phyloP scores from a whole-genome alignment of 2,329 filamentous ascomycete species.

The Verticillium zaregamsianum region DNA sequence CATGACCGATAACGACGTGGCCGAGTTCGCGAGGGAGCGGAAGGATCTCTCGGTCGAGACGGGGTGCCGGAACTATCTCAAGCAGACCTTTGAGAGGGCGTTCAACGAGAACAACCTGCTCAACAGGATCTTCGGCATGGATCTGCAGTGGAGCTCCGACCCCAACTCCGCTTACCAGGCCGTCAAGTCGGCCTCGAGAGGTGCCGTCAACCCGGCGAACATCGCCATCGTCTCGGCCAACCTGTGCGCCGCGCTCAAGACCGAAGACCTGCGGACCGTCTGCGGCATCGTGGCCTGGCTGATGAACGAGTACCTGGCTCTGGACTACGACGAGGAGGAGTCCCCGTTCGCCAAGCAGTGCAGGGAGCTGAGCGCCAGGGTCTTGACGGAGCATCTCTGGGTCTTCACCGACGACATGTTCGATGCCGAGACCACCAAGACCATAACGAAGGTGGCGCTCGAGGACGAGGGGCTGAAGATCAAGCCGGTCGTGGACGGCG shows the following conservation, averaged over 20 bases:
- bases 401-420: conserved; percentile 50
- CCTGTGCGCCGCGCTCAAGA: conserved; percentile 44
- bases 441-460: conserved; percentile 45
- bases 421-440: conserved; percentile 51
- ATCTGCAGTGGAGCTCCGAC: conserved; percentile 47
- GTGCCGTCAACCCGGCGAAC: conserved; percentile 50
- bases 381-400: conserved; percentile 56
- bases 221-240: conserved; percentile 46
- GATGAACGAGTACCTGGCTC: conserved; percentile 51
- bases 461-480: conserved; percentile 46
- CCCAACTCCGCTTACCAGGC: conserved; percentile 45
- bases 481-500: conserved; percentile 40
- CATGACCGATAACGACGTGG: conserved; percentile 49
- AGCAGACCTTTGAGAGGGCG: conserved; percentile 55
- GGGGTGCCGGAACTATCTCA: conserved; percentile 53
- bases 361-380: conserved; percentile 50
- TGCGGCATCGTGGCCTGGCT: conserved; percentile 56
- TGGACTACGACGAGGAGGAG: conserved; percentile 53
- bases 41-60: conserved; percentile 48
- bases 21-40: conserved; percentile 48
- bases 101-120: conserved; percentile 52
- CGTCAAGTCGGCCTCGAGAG: conserved; percentile 44
- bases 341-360: conserved; percentile 49
- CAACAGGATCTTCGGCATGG: conserved; percentile 50
- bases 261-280: conserved; percentile 41